Evolutionary conservation across 140 eudicot species (phyloP).

Genomic region (Flaveria floridana): DNA sequence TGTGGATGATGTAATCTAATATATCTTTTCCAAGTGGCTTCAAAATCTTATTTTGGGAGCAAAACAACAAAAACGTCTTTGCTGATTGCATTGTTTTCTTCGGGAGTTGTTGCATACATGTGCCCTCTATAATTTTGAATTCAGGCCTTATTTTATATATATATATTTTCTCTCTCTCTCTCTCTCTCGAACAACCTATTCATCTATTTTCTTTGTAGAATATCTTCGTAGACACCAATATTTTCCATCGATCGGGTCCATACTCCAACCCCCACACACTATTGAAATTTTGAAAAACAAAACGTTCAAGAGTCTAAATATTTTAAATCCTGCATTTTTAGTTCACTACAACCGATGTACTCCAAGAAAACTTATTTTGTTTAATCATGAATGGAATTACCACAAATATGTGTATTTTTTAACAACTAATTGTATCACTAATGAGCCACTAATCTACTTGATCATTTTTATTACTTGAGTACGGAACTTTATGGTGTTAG

Average conservation of each 20-base stretch:
- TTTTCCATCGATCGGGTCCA: conserved; percentile 25
- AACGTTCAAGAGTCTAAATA: background rate
- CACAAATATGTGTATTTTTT: no score
- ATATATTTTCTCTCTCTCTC: no score
- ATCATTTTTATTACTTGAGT: no score
- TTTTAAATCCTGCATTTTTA: background rate
- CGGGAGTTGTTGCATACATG: conserved; percentile 25
- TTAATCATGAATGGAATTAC: no score
- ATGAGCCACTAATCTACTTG: no score
- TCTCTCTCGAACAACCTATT: no score
- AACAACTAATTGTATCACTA: no score
- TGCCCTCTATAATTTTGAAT: conserved; percentile 26
- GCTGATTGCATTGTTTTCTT: conserved; percentile 28
- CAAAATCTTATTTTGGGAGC: background rate
- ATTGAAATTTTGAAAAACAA: background rate
- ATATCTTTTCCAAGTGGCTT: background rate
- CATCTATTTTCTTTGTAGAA: background rate
- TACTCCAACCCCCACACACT: background rate
- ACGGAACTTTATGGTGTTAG: no score
- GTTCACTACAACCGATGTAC: background rate
- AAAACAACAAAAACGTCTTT: conserved; percentile 19
- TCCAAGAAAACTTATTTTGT: no score
- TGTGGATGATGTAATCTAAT: no score
- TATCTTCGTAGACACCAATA: background rate
- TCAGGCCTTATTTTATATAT: background rate